Conservation (phyloP, 192 early-diverging fungal species). For the Glomus cerebriforme region DNA sequence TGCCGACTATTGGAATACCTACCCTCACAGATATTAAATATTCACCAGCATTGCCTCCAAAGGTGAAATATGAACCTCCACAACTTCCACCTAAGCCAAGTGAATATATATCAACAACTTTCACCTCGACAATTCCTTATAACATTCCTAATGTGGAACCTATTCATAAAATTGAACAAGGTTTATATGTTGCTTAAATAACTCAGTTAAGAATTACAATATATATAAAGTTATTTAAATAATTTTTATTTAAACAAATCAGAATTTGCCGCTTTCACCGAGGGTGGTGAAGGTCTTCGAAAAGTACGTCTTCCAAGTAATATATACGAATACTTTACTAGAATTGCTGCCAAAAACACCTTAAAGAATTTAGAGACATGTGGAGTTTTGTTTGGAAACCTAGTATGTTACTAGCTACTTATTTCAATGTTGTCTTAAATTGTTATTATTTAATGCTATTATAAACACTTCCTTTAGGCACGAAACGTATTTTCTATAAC, state of each 20-base stretch:
- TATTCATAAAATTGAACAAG: not conserved
- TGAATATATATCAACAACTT: not conserved
- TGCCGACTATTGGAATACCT: not conserved
- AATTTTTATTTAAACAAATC: not conserved
- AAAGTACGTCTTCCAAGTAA: slow-evolving; percentile 64
- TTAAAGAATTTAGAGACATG: slow-evolving; percentile 84
- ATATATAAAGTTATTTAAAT: no score
- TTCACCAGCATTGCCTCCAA: slow-evolving; percentile 14
- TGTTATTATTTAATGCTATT: not conserved
- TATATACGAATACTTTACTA: slow-evolving; percentile 68
- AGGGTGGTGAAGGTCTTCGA: slow-evolving; percentile 57
- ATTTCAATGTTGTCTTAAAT: not conserved
- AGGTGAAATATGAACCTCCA: slow-evolving; percentile 3
- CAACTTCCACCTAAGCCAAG: slow-evolving; percentile 5
- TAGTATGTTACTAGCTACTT: slow-evolving; percentile 44
- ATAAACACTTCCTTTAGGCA: slow-evolving; percentile 36
- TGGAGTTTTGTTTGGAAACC: slow-evolving; percentile 77
- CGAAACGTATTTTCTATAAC: slow-evolving; percentile 65
- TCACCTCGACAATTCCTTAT: no score
- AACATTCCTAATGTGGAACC: not conserved
- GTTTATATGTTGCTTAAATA: not conserved
- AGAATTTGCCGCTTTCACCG: slow-evolving; percentile 22
- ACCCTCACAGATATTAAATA: not conserved
- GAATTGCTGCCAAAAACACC: slow-evolving; percentile 74
- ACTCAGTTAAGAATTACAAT: not conserved